phyloP scores from a whole-genome alignment of 2,329 filamentous ascomycete genomes.

The Simplicillium aogashimaense region DNA sequence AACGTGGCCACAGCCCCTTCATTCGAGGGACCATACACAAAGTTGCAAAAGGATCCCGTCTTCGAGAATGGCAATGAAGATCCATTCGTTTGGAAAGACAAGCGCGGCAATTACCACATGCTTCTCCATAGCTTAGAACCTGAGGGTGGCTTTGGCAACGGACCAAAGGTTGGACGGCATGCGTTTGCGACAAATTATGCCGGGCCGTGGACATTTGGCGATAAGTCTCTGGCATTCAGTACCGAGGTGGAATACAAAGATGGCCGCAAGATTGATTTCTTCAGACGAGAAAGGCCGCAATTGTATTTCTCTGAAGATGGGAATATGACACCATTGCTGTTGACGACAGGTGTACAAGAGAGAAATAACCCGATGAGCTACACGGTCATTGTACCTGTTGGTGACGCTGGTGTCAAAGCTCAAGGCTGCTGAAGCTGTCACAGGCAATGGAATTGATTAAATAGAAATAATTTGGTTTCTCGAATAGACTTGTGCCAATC shows the following conservation, averaged over 20 bases:
- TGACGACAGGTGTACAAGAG: constrained; percentile 36
- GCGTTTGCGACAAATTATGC: constrained; percentile 15
- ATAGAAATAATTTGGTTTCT: not conserved
- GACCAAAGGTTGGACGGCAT: constrained; percentile 18
- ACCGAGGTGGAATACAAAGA: constrained; percentile 24
- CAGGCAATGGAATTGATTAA: not conserved
- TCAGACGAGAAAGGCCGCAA: constrained; percentile 36
- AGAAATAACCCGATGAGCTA: constrained; percentile 16
- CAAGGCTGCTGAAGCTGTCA: constrained; percentile 2
- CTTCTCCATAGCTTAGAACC: constrained; percentile 20
- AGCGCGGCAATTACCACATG: constrained; percentile 20
- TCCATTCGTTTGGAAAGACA: constrained; percentile 22
- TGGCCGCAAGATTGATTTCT: constrained; percentile 25
- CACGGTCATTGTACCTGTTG: constrained; percentile 14
- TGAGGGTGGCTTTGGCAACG: constrained; percentile 13
- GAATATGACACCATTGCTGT: constrained; percentile 32
- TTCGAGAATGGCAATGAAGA: constrained; percentile 15
- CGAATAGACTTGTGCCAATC: not conserved
- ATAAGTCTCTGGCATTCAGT: constrained; percentile 15
- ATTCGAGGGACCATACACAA: constrained; percentile 9
- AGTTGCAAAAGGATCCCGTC: constrained; percentile 10
- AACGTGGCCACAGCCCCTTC: constrained; percentile 9
- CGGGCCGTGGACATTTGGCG: constrained; percentile 19
- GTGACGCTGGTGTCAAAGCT: constrained; percentile 9
- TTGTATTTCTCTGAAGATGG: constrained; percentile 36